phyloP scores from a whole-genome alignment of 345 rosid species.

The Stellera chamaejasme region DNA sequence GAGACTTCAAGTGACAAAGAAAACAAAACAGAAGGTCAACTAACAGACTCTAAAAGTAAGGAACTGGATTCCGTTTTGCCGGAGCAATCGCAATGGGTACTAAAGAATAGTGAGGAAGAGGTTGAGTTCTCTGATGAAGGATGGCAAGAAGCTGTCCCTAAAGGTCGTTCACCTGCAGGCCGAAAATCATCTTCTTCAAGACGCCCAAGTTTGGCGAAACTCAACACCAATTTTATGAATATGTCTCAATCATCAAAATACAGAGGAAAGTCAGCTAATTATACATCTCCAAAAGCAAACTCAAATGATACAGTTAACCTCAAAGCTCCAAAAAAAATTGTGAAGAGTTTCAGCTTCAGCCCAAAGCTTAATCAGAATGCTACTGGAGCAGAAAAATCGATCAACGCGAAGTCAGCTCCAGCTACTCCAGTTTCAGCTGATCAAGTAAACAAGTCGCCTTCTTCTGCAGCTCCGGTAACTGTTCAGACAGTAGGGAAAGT shows the following conservation, averaged over 20 bases:
- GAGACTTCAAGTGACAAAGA: conserved; percentile 78
- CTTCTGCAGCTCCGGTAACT: conserved; percentile 41
- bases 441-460: conserved; percentile 43
- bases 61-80: conserved; percentile 38
- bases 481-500: conserved; percentile 76
- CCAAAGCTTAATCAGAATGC: conserved; percentile 38
- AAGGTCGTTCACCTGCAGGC: conserved; percentile 64
- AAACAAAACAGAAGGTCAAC: conserved; percentile 52
- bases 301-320: conserved; percentile 41
- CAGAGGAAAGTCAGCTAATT: conserved; percentile 53
- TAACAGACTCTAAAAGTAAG: conserved; percentile 38
- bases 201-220: conserved; percentile 80
- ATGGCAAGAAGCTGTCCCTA: conserved; percentile 99
- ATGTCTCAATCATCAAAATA: conserved; percentile 57
- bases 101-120: conserved; percentile 23
- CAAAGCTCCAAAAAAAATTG: conserved; percentile 40
- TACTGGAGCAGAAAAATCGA: conserved; percentile 36
- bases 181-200: conserved; percentile 58
- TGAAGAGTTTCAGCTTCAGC: conserved; percentile 68
- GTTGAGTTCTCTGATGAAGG: conserved; percentile 83
- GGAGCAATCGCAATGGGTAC: conserved; percentile 26
- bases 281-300: conserved; percentile 47
- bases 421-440: conserved; percentile 41
- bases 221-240: conserved; percentile 79
- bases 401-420: conserved; percentile 42